Base-by-base conservation (phyloP, 768 basidiomycete species). In the Auriscalpium microsporum region DNA sequence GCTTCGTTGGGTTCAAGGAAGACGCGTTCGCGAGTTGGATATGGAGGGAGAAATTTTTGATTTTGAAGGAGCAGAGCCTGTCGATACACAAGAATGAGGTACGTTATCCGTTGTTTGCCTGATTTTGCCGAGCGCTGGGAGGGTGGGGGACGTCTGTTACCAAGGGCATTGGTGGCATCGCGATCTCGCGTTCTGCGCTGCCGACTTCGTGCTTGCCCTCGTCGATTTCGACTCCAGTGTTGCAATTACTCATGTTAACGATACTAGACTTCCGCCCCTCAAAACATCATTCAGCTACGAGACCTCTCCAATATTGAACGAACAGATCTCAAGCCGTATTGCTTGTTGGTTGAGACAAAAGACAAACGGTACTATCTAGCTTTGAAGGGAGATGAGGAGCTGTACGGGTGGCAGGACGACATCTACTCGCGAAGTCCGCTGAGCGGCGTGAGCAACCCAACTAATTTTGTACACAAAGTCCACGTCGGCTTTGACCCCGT, bases 321-420 rank as follows among this genome's bases (percentile, higher is more conserved):
- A 11, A 92, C 87, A 50, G 94, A 99, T 67, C 72, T 93, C 62
- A 96, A 96, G 68, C 93, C 94, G 0, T 98, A 95, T 67, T 98
- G 95, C 65, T 74, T 99, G 0, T 73, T 92, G 14, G 70, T 99
- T 19, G 91, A 94, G 64, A 84, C 87, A 5, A 88, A 85, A 64
- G 87, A 92, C 55, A 90, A 87, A 68, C 82, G 86, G 40, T 86
- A 82, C 65, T 87, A 80, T 66, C 72, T 94, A 49, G 82, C 90
- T 2, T 74, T 96, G 59, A 96, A 94, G 74, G 90, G 78, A 60
- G 94, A 99, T 66, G 92, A 94, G 62, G 95, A 99, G 65, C 78
- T 99, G n/a, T 99, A 99, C 64, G 85, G 86, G 16, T 98, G 94
- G 94, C 90, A 94, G 69, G 95, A 99, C 66, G 94, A 96, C 67